These are phyloP conservation scores for Poa pratensis DNA, from an alignment of 176 grass and related monocot genomes.

Conservation along the genomic window DNA sequence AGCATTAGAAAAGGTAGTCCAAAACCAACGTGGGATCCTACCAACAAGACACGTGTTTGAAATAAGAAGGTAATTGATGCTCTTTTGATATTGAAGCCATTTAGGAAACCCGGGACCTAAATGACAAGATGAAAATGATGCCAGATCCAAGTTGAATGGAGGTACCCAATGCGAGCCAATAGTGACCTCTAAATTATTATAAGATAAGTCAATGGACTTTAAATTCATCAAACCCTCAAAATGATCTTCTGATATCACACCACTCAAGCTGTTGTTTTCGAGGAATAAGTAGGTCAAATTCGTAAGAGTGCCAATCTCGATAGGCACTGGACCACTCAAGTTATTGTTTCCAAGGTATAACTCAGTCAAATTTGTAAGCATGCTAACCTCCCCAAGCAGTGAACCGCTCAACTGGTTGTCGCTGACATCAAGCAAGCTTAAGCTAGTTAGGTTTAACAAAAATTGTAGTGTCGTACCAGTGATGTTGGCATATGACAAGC, in stretches of 20 bases:
- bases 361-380: neutral
- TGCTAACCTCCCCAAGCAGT: neutral
- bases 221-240: slow-evolving; percentile 18
- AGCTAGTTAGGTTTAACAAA: slow-evolving; percentile 4
- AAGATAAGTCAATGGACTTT: neutral
- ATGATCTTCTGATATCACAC: slow-evolving; percentile 32
- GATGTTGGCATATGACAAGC: neutral
- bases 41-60: neutral
- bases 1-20: slow-evolving; percentile 16
- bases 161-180: slow-evolving; percentile 27
- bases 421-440: neutral
- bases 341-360: neutral
- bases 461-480: neutral
- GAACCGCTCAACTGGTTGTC: neutral
- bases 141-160: neutral
- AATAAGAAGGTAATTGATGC: fast-evolving
- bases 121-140: neutral
- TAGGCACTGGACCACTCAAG: neutral
- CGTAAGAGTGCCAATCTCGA: neutral
- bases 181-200: neutral
- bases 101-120: neutral
- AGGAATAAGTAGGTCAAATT: neutral
- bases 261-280: slow-evolving; percentile 1
- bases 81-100: slow-evolving; percentile 5
- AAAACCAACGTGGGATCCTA: slow-evolving; percentile 41